Conservation (phyloP, 2,329 filamentous ascomycete species). For the Verticillium nonalfalfae region DNA sequence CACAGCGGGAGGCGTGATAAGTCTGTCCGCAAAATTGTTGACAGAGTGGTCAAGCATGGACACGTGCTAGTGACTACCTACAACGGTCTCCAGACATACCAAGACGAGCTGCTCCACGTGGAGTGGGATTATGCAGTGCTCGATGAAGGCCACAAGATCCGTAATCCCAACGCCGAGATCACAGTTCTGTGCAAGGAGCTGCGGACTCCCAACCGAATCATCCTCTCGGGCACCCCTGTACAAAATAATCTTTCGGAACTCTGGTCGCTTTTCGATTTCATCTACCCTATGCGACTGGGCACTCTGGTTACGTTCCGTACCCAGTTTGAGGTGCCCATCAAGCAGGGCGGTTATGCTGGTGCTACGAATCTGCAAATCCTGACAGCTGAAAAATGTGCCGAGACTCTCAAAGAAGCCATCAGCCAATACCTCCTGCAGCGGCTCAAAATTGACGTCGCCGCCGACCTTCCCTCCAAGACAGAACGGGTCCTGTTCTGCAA, state of each 20-base stretch:
- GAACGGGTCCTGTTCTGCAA: constrained; percentile 97
- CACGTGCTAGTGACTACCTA: constrained; percentile 96
- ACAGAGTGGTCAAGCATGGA: constrained; percentile 74
- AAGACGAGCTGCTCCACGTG: constrained; percentile 71
- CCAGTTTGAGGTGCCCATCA: constrained; percentile 91
- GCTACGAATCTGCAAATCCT: constrained; percentile 91
- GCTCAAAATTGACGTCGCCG: constrained; percentile 87
- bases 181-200: constrained; percentile 94
- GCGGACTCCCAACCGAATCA: constrained; percentile 81
- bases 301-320: constrained; percentile 85
- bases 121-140: constrained; percentile 92
- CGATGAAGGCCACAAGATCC: constrained; percentile 96
- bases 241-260: constrained; percentile 94
- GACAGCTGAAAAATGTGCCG: constrained; percentile 89
- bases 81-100: constrained; percentile 88
- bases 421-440: constrained; percentile 89
- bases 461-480: constrained; percentile 90
- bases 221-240: constrained; percentile 93
- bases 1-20: constrained; percentile 24
- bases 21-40: constrained; percentile 68
- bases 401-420: constrained; percentile 89
- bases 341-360: constrained; percentile 88
- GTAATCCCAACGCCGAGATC: constrained; percentile 91
- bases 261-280: constrained; percentile 97
- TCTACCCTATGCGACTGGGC: constrained; percentile 92